These are phyloP conservation scores for Macrophomina pseudophaseolina DNA, from an alignment of 2,329 filamentous ascomycete genomes.

Conservation along the genomic window DNA sequence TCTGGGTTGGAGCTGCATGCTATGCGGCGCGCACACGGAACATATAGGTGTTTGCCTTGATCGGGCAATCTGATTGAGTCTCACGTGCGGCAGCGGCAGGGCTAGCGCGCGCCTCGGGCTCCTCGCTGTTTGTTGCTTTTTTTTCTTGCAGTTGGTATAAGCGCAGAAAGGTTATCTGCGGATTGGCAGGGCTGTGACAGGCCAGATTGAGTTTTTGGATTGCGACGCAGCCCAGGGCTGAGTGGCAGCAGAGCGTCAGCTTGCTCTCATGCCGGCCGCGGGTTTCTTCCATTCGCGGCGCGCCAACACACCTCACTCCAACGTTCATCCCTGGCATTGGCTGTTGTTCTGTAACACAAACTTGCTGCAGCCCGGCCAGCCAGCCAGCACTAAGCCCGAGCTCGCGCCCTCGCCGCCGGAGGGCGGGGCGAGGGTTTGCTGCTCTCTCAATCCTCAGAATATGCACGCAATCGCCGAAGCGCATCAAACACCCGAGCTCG, in stretches of 20 bases:
- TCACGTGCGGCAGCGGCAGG: slow-evolving; percentile 3
- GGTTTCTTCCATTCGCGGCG: slow-evolving; percentile 19
- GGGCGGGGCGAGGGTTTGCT: background rate
- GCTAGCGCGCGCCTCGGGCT: slow-evolving; percentile 6
- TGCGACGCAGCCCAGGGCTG: slow-evolving; percentile 7
- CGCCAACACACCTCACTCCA: slow-evolving; percentile 21
- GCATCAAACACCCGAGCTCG: background rate
- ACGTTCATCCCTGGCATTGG: slow-evolving; percentile 24
- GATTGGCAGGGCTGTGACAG: background rate
- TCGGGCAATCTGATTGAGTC: background rate
- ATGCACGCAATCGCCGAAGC: slow-evolving; percentile 16
- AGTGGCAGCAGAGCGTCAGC: slow-evolving; percentile 11
- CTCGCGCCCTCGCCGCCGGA: background rate
- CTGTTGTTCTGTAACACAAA: slow-evolving; percentile 21
- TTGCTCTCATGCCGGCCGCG: background rate
- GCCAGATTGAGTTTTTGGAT: background rate
- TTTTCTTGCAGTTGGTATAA: background rate
- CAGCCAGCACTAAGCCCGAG: background rate
- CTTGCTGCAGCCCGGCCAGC: slow-evolving; percentile 12
- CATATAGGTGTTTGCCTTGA: background rate
- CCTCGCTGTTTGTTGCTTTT: background rate
- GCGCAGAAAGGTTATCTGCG: slow-evolving; percentile 4
- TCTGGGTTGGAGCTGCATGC: background rate
- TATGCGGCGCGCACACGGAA: slow-evolving; percentile 8
- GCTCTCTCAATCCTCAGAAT: background rate